phyloP scores from a whole-genome alignment of 305 asterid species.

The Fraxinus velutina region DNA sequence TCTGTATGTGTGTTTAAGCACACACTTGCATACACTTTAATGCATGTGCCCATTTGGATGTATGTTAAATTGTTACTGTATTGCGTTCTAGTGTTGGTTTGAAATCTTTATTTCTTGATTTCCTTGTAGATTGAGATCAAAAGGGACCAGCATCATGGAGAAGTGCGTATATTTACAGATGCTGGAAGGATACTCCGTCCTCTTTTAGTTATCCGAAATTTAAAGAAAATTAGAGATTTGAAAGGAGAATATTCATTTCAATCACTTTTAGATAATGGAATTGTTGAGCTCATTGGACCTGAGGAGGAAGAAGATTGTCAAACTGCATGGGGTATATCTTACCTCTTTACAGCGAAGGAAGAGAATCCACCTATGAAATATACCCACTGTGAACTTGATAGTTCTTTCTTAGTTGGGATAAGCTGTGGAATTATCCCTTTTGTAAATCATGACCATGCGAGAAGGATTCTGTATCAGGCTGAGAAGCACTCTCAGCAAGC shows the following conservation, averaged over 20 bases:
- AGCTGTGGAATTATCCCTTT: conserved; percentile 91
- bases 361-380: conserved; percentile 59
- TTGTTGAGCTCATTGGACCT: conserved; percentile 76
- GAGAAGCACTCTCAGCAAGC: conserved; percentile 98
- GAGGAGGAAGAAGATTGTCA: conserved; percentile 93
- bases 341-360: conserved; percentile 52
- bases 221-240: conserved; percentile 49
- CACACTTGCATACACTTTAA: not conserved
- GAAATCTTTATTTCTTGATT: not conserved
- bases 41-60: not conserved
- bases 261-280: conserved; percentile 58
- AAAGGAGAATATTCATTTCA: conserved; percentile 62
- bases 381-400: conserved; percentile 84
- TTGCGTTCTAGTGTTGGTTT: not conserved
- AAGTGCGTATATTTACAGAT: conserved; percentile 80
- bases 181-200: conserved; percentile 97
- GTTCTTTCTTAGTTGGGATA: conserved; percentile 71
- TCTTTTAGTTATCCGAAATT: conserved; percentile 69
- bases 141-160: conserved; percentile 61
- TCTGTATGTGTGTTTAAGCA: not conserved
- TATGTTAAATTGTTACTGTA: not conserved
- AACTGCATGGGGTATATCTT: conserved; percentile 77
- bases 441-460: conserved; percentile 86
- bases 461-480: conserved; percentile 85
- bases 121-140: conserved; percentile 71